Evolutionary conservation across 2,329 filamentous ascomycete species (phyloP).

Genomic region (Pseudovirgaria hyperparasitica): DNA sequence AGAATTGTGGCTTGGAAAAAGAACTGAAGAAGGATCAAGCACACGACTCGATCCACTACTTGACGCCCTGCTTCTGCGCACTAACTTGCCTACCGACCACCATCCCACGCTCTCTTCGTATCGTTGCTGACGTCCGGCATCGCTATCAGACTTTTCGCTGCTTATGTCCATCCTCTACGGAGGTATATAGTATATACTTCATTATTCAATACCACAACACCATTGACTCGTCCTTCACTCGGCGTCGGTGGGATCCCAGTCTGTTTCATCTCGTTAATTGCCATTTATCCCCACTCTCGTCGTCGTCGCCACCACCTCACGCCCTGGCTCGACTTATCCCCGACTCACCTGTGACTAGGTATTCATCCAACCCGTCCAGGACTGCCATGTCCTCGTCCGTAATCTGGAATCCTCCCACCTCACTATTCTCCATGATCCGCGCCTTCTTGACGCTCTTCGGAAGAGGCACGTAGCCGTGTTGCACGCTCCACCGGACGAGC

Average conservation of each 20-base stretch:
- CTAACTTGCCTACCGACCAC: no score
- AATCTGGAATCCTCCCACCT: constrained; percentile 49
- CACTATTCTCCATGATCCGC: constrained; percentile 52
- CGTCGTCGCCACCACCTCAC: no score
- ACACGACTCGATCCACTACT: no score
- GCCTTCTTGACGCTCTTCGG: constrained; percentile 57
- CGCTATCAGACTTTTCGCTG: no score
- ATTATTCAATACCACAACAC: constrained; percentile 2
- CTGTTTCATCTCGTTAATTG: constrained; percentile 17
- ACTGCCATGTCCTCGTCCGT: constrained; percentile 47
- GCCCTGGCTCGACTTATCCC: constrained; percentile 5
- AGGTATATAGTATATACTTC: no score
- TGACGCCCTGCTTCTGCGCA: no score
- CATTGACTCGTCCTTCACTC: constrained; percentile 9
- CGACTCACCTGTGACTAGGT: constrained; percentile 57
- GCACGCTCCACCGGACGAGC: constrained; percentile 65
- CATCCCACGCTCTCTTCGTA: no score
- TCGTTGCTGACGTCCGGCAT: no score
- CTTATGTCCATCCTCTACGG: no score
- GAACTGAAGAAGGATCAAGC: no score
- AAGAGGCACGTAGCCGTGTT: constrained; percentile 59
- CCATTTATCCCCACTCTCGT: no score
- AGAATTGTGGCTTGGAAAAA: no score
- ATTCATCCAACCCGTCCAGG: constrained; percentile 57
- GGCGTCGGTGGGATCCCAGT: constrained; percentile 35